These are phyloP conservation scores for Globisporangium sylvaticum DNA, from an alignment of 352 stramenopile genomes.

Conservation along the genomic window DNA sequence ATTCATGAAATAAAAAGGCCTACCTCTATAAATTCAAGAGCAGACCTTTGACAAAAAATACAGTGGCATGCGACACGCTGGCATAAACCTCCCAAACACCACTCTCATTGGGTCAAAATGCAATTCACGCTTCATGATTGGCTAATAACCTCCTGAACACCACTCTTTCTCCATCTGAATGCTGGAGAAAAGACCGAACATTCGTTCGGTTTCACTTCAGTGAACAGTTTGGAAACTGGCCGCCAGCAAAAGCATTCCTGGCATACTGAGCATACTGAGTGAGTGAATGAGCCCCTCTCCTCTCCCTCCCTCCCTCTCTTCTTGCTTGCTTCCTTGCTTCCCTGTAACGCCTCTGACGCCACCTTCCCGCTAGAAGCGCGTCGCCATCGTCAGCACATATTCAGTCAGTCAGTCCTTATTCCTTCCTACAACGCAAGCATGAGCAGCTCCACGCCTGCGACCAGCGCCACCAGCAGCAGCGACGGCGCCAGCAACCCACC, in stretches of 20 bases:
- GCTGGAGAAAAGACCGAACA: neutral
- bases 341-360: neutral
- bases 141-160: neutral
- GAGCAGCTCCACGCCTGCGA: neutral
- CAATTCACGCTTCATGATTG: neutral
- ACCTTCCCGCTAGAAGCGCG: neutral
- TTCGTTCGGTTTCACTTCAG: neutral
- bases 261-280: neutral
- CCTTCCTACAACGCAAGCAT: neutral
- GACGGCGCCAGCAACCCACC: neutral
- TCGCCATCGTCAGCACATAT: neutral
- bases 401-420: neutral
- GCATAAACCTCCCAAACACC: neutral
- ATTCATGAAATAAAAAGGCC: too few relatives aligned
- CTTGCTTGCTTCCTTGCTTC: neutral
- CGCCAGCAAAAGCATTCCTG: neutral
- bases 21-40: neutral
- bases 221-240: neutral
- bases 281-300: too few relatives aligned
- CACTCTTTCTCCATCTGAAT: neutral
- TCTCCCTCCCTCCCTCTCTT: neutral
- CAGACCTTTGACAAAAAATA: neutral
- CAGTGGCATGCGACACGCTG: neutral
- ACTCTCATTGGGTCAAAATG: neutral
- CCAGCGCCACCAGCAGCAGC: neutral